Evolutionary conservation across 441 rosid genomes (phyloP).

Genomic region (Sinapis alba): DNA sequence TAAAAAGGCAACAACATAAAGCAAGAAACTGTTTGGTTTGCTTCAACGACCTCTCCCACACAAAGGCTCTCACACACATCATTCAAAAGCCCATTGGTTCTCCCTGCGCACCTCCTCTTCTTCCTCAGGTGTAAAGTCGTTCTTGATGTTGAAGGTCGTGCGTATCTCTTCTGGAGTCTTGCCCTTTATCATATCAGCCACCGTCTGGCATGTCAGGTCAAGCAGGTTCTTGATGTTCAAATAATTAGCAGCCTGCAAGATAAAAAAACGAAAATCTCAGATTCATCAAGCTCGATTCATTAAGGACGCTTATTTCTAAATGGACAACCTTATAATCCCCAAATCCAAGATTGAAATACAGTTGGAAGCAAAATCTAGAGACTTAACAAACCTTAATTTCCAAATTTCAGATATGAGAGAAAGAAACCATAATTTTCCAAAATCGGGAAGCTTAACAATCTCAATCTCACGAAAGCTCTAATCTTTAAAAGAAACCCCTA

Average conservation of each 20-base stretch:
- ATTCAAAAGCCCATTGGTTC: slow-evolving; percentile 83
- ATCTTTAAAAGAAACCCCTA: background rate
- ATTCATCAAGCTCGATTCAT: background rate
- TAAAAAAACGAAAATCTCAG: background rate
- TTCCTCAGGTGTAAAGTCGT: slow-evolving; percentile 64
- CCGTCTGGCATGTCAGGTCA: slow-evolving; percentile 64
- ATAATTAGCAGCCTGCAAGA: slow-evolving; percentile 63
- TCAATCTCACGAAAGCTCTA: background rate
- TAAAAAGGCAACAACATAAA: background rate
- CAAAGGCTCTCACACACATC: slow-evolving; percentile 9
- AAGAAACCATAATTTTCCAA: background rate
- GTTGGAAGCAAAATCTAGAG: no score
- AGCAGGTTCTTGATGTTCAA: slow-evolving; percentile 61
- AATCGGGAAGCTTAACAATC: background rate
- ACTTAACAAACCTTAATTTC: background rate
- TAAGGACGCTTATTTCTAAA: no score
- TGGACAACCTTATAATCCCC: no score
- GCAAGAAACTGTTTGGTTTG: background rate
- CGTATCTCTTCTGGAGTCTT: slow-evolving; percentile 67
- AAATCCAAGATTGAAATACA: no score
- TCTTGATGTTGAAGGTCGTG: slow-evolving; percentile 56
- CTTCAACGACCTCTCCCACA: slow-evolving; percentile 7
- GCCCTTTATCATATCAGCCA: slow-evolving; percentile 74
- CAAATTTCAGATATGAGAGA: background rate
- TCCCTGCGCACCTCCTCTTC: slow-evolving; percentile 73